Evolutionary conservation across 495 filamentous ascomycete species (phyloP), one percentile per base, ranked within the genome.

Genomic region (Parachaetomium inaequale): DNA sequence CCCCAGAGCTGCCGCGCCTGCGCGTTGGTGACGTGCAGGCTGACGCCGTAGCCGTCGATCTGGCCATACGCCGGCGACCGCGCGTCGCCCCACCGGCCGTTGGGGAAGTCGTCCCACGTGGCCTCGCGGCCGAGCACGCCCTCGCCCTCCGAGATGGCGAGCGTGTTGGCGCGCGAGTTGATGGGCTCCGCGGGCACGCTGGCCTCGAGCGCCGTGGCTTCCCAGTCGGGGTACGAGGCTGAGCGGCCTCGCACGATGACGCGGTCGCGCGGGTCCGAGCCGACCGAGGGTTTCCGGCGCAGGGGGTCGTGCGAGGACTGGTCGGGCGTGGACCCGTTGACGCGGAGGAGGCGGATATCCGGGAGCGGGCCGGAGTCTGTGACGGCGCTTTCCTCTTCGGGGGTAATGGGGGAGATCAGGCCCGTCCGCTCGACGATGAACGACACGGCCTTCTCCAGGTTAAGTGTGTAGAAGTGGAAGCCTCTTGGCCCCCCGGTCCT

Each of bases 91-190:
- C 93, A 98, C 49, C 94, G 85, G 28, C 94, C 95, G 80, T 98
- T 98, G 56, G 95, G 94, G 77, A 88, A 98, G 76, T 98, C 94
- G 71, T 98, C 94, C 94, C 94, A 98, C 7, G 94, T 98, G 25
- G 95, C 95, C 77, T 97, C 95, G 62, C 95, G 82, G 34, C 93
- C 94, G 14, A 96, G 81, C n/a, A 89, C 79, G 42, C 93, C 93
- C 64, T 93, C 85, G 4, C 93, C 93, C 78, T 96, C 92, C 0
- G 93, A 95, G 56, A 96, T 96, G 21, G 91, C 90, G 19, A 97
- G 84, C 5, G 92, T 93, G 66, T 90, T 92, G 50, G 87, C 87
- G 45, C 88, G 83, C 31, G 82, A 84, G 68, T 85, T 87, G 69
- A 86, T 74, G 3, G 78, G 72, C 49, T 82, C 85, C 7, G 81